Percentiles rank a stretch among this genome's conserved stretches.
These are phyloP conservation scores for Porogramme epimiltina DNA, from an alignment of 1,284 basidiomycete genomes.

Conservation along the genomic window DNA sequence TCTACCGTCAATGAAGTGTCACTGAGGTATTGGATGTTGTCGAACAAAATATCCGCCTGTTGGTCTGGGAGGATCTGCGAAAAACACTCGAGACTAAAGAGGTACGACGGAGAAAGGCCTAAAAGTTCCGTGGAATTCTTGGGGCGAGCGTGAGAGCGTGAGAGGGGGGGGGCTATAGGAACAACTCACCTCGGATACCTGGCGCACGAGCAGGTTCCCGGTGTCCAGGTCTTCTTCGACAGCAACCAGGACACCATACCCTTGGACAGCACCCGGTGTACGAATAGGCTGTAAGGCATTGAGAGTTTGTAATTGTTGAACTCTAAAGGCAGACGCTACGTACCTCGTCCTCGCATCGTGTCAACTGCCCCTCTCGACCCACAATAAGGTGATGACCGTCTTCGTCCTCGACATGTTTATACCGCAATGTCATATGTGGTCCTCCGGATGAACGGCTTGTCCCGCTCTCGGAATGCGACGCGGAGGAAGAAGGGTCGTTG, in stretches of 20 bases:
- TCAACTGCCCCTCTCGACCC: constrained; percentile 71
- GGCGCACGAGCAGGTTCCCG: constrained; percentile 66
- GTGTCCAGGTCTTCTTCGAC: constrained; percentile 68
- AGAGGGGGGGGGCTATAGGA: constrained; percentile 15
- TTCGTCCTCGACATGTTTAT: constrained; percentile 68
- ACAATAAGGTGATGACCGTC: constrained; percentile 77
- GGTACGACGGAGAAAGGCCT: constrained; percentile 75
- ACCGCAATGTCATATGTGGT: constrained; percentile 56
- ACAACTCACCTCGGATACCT: constrained; percentile 76
- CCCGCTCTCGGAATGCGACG: constrained; percentile 6
- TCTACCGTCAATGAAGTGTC: constrained; percentile 51
- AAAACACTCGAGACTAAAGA: constrained; percentile 81
- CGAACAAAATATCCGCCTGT: constrained; percentile 76
- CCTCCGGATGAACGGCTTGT: constrained; percentile 19
- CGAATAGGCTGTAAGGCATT: constrained; percentile 67
- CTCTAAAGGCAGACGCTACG: constrained; percentile 10
- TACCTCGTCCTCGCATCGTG: constrained; percentile 83
- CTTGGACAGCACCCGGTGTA: constrained; percentile 84
- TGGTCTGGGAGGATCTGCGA: constrained; percentile 71
- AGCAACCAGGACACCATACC: constrained; percentile 82
- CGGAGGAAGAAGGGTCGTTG: constrained; percentile 1
- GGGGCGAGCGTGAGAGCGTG: neutral
- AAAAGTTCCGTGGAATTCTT: constrained; percentile 70
- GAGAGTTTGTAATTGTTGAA: too few species aligned
- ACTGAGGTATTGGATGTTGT: constrained; percentile 73